Percentiles rank a stretch among this genome's conserved stretches.
Evolutionary conservation across 495 filamentous ascomycete genomes (phyloP).

Genomic region (Hypoxylon fuscum): DNA sequence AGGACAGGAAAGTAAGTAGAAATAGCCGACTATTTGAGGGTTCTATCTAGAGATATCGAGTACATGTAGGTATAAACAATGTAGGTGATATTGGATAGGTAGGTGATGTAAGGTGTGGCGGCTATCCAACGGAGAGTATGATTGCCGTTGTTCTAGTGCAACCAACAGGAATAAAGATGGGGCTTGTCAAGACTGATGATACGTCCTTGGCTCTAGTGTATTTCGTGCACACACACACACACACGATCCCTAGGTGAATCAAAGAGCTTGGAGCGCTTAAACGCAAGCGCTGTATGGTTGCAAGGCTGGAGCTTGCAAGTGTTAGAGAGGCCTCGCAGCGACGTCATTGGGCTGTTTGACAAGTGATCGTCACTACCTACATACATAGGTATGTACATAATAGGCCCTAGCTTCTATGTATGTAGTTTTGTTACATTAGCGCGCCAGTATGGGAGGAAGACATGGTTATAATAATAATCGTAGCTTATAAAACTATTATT

Average conservation of each 20-base stretch:
- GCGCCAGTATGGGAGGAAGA: too few relatives aligned
- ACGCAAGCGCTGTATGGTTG: constrained; percentile 39
- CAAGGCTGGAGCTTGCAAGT: constrained; percentile 26
- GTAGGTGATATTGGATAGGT: too few relatives aligned
- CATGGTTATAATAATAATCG: too few relatives aligned
- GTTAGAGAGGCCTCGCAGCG: constrained; percentile 31
- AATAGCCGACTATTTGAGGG: constrained; percentile 10
- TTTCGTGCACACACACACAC: constrained; percentile 22
- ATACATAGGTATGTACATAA: too few relatives aligned
- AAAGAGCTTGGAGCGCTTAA: constrained; percentile 33
- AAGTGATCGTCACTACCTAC: constrained; percentile 29
- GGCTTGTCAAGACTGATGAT: neutral
- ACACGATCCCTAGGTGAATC: constrained; percentile 16
- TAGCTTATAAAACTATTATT: too few relatives aligned
- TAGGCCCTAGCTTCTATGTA: too few relatives aligned
- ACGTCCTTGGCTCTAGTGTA: constrained; percentile 8
- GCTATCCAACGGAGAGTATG: constrained; percentile 10
- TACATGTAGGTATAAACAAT: neutral
- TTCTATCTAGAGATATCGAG: neutral
- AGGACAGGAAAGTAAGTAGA: constrained; percentile 3
- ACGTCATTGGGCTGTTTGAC: constrained; percentile 37
- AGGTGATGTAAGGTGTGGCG: neutral
- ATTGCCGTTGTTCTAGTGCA: constrained; percentile 10
- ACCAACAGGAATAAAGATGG: constrained; percentile 26
- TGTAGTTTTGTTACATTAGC: too few relatives aligned